A percentile compares a stretch with the other conserved stretches of the same genome.
These are phyloP conservation scores for Colletotrichum destructivum DNA, from an alignment of 2,329 filamentous ascomycete species.

Conservation along the genomic window DNA sequence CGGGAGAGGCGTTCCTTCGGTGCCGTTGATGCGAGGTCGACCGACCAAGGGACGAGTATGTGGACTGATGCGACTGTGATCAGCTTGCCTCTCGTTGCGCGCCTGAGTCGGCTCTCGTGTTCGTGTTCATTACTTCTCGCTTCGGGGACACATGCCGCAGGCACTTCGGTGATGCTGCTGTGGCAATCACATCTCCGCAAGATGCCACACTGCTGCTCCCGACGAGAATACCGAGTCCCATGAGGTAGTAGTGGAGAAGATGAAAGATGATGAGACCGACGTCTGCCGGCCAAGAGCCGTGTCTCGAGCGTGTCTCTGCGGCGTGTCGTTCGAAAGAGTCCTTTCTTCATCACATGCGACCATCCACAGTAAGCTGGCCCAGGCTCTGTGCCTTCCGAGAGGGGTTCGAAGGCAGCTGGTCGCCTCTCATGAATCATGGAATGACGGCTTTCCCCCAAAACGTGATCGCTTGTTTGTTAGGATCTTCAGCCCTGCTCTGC, in stretches of 20 bases:
- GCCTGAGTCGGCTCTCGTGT: not conserved
- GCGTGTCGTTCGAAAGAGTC: not conserved
- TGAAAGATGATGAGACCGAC: not conserved
- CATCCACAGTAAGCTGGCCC: not conserved
- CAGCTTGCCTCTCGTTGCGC: not conserved
- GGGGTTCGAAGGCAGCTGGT: not conserved
- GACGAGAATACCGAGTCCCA: not conserved
- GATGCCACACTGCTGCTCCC: not conserved
- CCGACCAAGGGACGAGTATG: not conserved
- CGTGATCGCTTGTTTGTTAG: too few species aligned
- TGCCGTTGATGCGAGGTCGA: not conserved
- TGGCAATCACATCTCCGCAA: not conserved
- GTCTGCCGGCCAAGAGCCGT: not conserved
- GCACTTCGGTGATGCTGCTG: not conserved
- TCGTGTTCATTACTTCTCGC: not conserved
- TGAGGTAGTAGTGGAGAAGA: too few species aligned
- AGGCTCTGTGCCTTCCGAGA: not conserved
- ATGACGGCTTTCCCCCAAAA: not conserved
- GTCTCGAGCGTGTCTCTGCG: not conserved
- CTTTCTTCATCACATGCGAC: not conserved
- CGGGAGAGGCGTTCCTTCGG: not conserved
- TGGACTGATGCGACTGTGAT: not conserved
- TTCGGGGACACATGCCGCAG: not conserved
- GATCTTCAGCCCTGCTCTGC: not conserved
- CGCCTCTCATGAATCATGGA: not conserved